Percentiles rank a stretch among this genome's conserved stretches.
Evolutionary conservation across 805 yeast species (phyloP).

Genomic region (Candida tibetensis): DNA sequence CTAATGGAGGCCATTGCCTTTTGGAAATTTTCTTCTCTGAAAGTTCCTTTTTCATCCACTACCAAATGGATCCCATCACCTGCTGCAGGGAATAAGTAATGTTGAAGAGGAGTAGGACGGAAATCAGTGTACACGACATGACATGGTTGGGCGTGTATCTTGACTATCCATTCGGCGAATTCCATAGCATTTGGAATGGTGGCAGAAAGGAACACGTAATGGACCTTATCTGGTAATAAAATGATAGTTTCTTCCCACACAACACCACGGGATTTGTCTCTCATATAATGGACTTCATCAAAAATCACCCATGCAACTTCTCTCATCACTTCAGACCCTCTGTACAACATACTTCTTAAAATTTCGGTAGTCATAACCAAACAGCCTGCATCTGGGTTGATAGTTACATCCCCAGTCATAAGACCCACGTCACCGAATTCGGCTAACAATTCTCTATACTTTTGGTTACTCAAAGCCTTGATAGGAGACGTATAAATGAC

Average conservation of each 20-base stretch:
- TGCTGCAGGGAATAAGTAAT: slow-evolving; percentile 95
- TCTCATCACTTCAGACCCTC: slow-evolving; percentile 97
- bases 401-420: slow-evolving; percentile 99
- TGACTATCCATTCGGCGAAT: slow-evolving; percentile 98
- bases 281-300: slow-evolving; percentile 98
- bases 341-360: slow-evolving; percentile 90
- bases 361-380: slow-evolving; percentile 98
- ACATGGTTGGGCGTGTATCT: slow-evolving; percentile 93
- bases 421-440: slow-evolving; percentile 97
- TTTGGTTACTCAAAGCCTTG: slow-evolving; percentile 91
- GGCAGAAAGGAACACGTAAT: slow-evolving; percentile 89
- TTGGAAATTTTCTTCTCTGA: slow-evolving; percentile 96
- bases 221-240: slow-evolving; percentile 91
- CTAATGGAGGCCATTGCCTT: slow-evolving; percentile 95
- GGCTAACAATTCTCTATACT: slow-evolving; percentile 85
- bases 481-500: slow-evolving; percentile 95
- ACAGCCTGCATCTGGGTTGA: slow-evolving; percentile 97
- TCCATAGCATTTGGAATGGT: slow-evolving; percentile 98
- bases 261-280: slow-evolving; percentile 97
- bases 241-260: slow-evolving; percentile 99
- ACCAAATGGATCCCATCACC: slow-evolving; percentile 98
- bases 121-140: slow-evolving; percentile 98
- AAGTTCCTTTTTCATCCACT: slow-evolving; percentile 94
- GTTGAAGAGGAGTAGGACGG: slow-evolving; percentile 98
- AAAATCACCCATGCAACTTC: slow-evolving; percentile 99